Evolutionary conservation across 2,329 filamentous ascomycete genomes (phyloP).

Genomic region (Aspergillus eucalypticola): DNA sequence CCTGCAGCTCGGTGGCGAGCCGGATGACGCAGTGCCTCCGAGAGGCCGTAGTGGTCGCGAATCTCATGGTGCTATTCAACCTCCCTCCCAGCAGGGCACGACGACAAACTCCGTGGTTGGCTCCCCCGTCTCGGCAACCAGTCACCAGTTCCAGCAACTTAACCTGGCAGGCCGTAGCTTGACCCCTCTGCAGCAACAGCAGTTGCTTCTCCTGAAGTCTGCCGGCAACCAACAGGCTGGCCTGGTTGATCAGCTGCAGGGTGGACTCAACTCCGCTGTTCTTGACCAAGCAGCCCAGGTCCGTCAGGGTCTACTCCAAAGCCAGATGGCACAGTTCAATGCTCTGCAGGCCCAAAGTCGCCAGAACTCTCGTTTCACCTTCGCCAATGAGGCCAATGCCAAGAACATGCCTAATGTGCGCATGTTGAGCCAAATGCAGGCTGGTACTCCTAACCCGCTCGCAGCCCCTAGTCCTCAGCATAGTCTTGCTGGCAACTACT

Average conservation of each 20-base stretch:
- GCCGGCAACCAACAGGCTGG: conserved; percentile 61
- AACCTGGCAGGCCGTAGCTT: conserved; percentile 70
- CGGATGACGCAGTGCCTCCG: conserved; percentile 70
- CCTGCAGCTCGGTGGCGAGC: conserved; percentile 86
- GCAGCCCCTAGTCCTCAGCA: conserved; percentile 42
- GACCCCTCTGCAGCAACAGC: conserved; percentile 77
- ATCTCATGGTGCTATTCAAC: conserved; percentile 68
- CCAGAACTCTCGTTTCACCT: conserved; percentile 84
- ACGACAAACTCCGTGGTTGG: conserved; percentile 45
- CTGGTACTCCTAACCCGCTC: conserved; percentile 40
- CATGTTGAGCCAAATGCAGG: conserved; percentile 52
- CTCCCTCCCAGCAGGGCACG: conserved; percentile 70
- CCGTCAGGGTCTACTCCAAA: conserved; percentile 48
- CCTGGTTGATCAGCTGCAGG: conserved; percentile 48
- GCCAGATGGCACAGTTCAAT: conserved; percentile 51
- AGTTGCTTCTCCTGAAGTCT: conserved; percentile 66
- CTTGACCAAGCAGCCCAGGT: conserved; percentile 47
- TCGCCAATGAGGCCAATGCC: conserved; percentile 67
- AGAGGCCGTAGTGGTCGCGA: conserved; percentile 54
- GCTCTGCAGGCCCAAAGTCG: conserved; percentile 70
- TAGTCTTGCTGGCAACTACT: conserved; percentile 66
- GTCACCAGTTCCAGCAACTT: conserved; percentile 53
- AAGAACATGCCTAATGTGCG: conserved; percentile 62
- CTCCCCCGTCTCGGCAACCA: conserved; percentile 42
- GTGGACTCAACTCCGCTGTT: conserved; percentile 30